Conservation (phyloP, 1,284 basidiomycete species). For the Macrocystidia cucumis region DNA sequence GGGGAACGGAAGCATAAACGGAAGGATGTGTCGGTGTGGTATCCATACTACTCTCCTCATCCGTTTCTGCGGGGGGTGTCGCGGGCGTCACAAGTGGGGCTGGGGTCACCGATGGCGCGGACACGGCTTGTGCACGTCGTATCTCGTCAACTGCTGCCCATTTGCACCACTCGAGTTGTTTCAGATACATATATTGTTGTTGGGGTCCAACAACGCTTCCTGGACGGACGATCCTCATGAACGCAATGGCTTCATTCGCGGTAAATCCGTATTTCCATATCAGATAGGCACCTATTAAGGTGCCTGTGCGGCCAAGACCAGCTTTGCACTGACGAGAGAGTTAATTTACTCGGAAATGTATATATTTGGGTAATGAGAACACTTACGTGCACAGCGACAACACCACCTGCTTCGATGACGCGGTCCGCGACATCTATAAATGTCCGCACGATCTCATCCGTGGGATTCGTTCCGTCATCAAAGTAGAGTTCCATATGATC, state of each 20-base stretch:
- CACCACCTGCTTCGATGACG: constrained; percentile 70
- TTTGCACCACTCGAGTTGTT: constrained; percentile 89
- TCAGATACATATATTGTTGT: constrained; percentile 95
- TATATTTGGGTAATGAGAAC: no score
- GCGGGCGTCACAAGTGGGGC: constrained; percentile 73
- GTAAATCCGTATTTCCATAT: constrained; percentile 99
- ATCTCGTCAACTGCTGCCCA: constrained; percentile 85
- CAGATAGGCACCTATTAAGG: constrained; percentile 94
- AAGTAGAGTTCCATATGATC: constrained; percentile 93
- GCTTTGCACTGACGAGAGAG: constrained; percentile 96
- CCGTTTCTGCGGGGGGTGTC: constrained; percentile 69
- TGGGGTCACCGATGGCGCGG: constrained; percentile 29
- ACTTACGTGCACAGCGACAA: constrained; percentile 84
- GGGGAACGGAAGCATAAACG: constrained; percentile 39
- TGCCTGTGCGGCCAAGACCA: constrained; percentile 88
- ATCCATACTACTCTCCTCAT: constrained; percentile 44
- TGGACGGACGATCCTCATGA: constrained; percentile 96
- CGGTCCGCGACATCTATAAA: constrained; percentile 86
- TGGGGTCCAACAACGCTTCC: constrained; percentile 94
- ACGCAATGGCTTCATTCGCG: constrained; percentile 95
- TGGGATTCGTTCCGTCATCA: constrained; percentile 97
- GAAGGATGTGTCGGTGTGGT: constrained; percentile 31
- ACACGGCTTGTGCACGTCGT: constrained; percentile 40
- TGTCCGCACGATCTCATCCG: constrained; percentile 86
- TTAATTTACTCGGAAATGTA: constrained; percentile 12